Base-by-base conservation (phyloP, 2,329 filamentous ascomycete species). In the Neofusicoccum laricinum region DNA sequence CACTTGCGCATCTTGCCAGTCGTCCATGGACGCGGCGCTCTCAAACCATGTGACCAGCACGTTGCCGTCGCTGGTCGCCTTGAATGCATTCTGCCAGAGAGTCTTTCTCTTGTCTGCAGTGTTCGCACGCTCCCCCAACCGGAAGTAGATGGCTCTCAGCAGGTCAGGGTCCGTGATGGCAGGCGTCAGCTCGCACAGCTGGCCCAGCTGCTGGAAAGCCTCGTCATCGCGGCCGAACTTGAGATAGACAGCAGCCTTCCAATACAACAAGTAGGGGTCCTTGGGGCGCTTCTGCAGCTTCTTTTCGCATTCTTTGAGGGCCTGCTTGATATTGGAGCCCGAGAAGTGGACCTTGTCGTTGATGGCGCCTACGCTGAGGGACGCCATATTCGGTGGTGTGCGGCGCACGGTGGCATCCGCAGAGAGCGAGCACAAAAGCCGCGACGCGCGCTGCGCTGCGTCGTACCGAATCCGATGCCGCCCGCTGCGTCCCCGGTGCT, bases 201-300 rank as follows among this genome's bases (percentile, higher is more conserved):
- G n/a, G 46, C 32, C 64, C 14, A 65, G 41, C 40, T 61, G 64
- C 8, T 55, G 12, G 36, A 64, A 59, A n/a, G 63, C 64, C 32
- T 62, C 64, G 34, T 65, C 64, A 48, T 55, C 57, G n/a, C 50
- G 46, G 38, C 40, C 64, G 49, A 65, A 65, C 41, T 64, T 64
- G 46, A 65, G 50, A 36, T 65, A 41, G 43, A 65, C 49, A 19
- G 55, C 57, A n/a, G 64, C 64, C 57, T 43, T 62, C 57, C 64
- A 61, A 30, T 46, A 62, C 14, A 65, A 57, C 32, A 77, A 67
- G 67, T 74, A 77, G n/a, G 75, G 72, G 57, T 78, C 75, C 25
- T 70, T 68, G 17, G 74, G 71, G 8, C 68, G 69, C 64, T 76
- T 77, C 66, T 77, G 76, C 30, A 77, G 69, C 41, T 71, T 68